These are phyloP conservation scores for Fonsecaea nubica DNA, from an alignment of 2,329 filamentous ascomycete genomes.

Conservation along the genomic window DNA sequence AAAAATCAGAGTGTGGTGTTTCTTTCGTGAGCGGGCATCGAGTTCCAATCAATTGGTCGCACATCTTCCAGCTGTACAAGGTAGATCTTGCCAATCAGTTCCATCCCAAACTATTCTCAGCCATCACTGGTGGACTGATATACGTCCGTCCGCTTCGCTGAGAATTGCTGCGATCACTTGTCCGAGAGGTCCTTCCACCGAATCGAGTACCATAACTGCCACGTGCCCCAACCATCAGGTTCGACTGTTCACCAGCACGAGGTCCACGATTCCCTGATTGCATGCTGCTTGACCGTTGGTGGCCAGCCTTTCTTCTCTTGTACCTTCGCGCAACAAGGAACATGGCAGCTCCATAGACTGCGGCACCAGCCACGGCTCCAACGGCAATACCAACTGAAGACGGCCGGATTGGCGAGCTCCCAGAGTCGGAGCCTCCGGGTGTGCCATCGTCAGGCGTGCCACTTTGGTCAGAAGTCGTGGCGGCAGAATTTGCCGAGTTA, in stretches of 20 bases:
- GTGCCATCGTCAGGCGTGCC: conserved; percentile 51
- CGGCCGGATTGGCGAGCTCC: conserved; percentile 46
- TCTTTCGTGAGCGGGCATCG: conserved; percentile 34
- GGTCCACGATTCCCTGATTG: conserved; percentile 58
- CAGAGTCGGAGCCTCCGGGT: conserved; percentile 57
- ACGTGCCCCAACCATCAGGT: conserved; percentile 61
- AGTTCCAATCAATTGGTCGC: conserved; percentile 20
- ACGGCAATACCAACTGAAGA: conserved; percentile 72
- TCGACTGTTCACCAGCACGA: conserved; percentile 50
- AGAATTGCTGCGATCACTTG: conserved; percentile 67
- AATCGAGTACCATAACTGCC: conserved; percentile 52
- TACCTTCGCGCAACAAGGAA: conserved; percentile 90
- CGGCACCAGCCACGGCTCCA: conserved; percentile 77
- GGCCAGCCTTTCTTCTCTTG: conserved; percentile 80
- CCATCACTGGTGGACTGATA: conserved; percentile 88
- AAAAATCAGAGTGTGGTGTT: conserved; percentile 23
- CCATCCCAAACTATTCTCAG: conserved; percentile 95
- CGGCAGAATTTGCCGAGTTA: conserved; percentile 38
- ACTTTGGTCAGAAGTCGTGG: conserved; percentile 47
- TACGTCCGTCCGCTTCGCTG: conserved; percentile 65
- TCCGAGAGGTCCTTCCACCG: conserved; percentile 59
- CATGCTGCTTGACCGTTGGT: conserved; percentile 78
- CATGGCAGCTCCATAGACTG: conserved; percentile 92
- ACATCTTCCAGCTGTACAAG: conserved; percentile 30
- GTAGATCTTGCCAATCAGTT: conserved; percentile 64